A percentile compares a stretch with the other conserved stretches of the same genome.
phyloP scores from a whole-genome alignment of 2,329 filamentous ascomycete species.

The Huntiella savannae region DNA sequence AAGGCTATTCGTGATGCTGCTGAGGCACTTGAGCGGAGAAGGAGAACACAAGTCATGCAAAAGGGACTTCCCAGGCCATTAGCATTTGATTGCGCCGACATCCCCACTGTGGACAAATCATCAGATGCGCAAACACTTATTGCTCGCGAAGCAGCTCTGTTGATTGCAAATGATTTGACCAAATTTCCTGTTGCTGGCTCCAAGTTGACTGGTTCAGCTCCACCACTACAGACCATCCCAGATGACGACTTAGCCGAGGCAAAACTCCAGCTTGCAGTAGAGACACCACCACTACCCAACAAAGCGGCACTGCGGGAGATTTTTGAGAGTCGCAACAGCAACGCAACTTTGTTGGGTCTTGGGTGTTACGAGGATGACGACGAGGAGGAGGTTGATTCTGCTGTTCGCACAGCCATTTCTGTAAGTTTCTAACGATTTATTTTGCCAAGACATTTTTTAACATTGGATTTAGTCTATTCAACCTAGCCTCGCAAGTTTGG shows the following conservation, averaged over 20 bases:
- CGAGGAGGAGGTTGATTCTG: slow-evolving; percentile 43
- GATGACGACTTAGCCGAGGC: slow-evolving; percentile 59
- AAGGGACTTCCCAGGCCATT: slow-evolving; percentile 59
- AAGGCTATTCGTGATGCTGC: slow-evolving; percentile 50
- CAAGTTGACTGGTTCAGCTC: slow-evolving; percentile 42
- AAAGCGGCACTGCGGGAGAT: slow-evolving; percentile 31
- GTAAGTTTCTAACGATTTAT: slow-evolving; percentile 24
- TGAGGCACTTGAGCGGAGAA: slow-evolving; percentile 59
- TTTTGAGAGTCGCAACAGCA: slow-evolving; percentile 34
- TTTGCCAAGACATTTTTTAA: not conserved
- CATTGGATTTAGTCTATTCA: slow-evolving; percentile 39
- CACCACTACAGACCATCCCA: slow-evolving; percentile 42
- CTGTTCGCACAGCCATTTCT: slow-evolving; percentile 55
- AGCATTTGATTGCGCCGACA: slow-evolving; percentile 47
- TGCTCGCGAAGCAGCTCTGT: slow-evolving; percentile 54
- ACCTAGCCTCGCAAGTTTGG: slow-evolving; percentile 51
- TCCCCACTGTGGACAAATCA: slow-evolving; percentile 32
- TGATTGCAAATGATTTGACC: slow-evolving; percentile 67
- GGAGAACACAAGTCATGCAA: slow-evolving; percentile 85
- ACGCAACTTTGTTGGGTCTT: slow-evolving; percentile 53
- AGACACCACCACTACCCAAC: slow-evolving; percentile 34
- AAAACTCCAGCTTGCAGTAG: slow-evolving; percentile 54
- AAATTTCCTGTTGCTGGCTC: slow-evolving; percentile 53
- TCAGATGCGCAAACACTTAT: slow-evolving; percentile 52
- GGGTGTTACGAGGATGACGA: slow-evolving; percentile 64